Conservation (phyloP, 305 asterid species). For the Fraxinus xanthoxyloides region DNA sequence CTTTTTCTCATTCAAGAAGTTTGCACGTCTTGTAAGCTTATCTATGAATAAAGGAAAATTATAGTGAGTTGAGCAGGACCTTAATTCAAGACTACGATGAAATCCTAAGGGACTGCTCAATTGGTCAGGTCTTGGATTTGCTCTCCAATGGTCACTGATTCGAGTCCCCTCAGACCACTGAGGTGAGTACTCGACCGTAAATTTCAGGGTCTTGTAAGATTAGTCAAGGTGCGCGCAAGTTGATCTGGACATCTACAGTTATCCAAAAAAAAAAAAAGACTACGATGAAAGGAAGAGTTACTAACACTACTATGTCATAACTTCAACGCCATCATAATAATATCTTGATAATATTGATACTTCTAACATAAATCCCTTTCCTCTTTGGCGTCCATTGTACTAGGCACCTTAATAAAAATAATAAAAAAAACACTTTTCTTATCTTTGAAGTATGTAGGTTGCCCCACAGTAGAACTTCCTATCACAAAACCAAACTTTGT, state of each 20-base stretch:
- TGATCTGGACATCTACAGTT: too few species aligned
- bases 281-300: not conserved
- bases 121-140: too few species aligned
- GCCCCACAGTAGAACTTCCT: not conserved
- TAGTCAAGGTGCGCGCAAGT: too few species aligned
- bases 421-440: not conserved
- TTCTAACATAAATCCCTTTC: not conserved
- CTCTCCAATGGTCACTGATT: too few species aligned
- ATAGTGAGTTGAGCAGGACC: not conserved
- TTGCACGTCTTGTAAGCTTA: not conserved
- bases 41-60: not conserved
- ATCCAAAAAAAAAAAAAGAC: too few species aligned
- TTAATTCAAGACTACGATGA: not conserved
- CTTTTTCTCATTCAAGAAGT: not conserved
- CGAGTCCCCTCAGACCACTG: too few species aligned
- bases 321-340: not conserved
- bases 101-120: too few species aligned
- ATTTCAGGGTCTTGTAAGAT: too few species aligned
- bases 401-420: not conserved
- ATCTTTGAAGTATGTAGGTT: not conserved
- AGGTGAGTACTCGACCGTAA: too few species aligned
- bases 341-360: not conserved
- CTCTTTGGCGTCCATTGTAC: not conserved
- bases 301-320: not conserved
- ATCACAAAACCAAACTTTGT: not conserved